phyloP scores from a whole-genome alignment of 164 flowering plant genomes.

The Houttuynia cordata region DNA sequence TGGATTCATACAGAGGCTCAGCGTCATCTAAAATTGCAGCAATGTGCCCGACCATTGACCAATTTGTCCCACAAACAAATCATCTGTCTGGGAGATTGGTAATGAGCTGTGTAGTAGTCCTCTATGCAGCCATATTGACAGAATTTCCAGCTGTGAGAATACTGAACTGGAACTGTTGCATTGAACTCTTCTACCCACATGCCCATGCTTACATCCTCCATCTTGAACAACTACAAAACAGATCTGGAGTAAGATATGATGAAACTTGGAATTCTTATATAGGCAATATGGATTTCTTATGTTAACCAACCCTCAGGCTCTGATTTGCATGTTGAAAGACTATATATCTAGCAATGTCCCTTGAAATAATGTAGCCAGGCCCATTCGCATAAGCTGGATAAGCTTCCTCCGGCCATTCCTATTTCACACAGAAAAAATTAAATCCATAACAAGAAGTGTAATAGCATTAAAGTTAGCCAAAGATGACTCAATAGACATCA shows the following conservation, averaged over 20 bases:
- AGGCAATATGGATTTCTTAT: not conserved
- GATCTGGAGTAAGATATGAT: not conserved
- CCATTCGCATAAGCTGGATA: slow-evolving; percentile 98
- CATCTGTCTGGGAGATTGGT: slow-evolving; percentile 98
- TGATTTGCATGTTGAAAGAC: slow-evolving; percentile 51
- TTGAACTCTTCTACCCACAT: slow-evolving; percentile 96
- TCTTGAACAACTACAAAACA: slow-evolving; percentile 71
- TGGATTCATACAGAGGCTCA: not conserved
- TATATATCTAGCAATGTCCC: slow-evolving; percentile 57
- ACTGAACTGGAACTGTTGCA: slow-evolving; percentile 51
- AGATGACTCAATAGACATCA: not conserved
- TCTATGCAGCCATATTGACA: slow-evolving; percentile 94
- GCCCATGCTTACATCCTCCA: slow-evolving; percentile 99
- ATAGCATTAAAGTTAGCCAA: no score
- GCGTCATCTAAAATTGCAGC: slow-evolving; percentile 73
- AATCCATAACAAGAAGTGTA: not conserved
- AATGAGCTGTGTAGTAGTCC: slow-evolving; percentile 80
- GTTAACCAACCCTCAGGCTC: slow-evolving; percentile 58
- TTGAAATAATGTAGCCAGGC: slow-evolving; percentile 79
- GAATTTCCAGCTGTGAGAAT: slow-evolving; percentile 86
- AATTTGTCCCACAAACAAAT: slow-evolving; percentile 83
- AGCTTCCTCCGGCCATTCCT: slow-evolving; percentile 94
- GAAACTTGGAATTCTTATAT: not conserved
- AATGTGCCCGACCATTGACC: slow-evolving; percentile 52
- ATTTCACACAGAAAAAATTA: slow-evolving; percentile 12